phyloP scores from a whole-genome alignment of 2,329 filamentous ascomycete species.

The Arthrobotrys megalospora region DNA sequence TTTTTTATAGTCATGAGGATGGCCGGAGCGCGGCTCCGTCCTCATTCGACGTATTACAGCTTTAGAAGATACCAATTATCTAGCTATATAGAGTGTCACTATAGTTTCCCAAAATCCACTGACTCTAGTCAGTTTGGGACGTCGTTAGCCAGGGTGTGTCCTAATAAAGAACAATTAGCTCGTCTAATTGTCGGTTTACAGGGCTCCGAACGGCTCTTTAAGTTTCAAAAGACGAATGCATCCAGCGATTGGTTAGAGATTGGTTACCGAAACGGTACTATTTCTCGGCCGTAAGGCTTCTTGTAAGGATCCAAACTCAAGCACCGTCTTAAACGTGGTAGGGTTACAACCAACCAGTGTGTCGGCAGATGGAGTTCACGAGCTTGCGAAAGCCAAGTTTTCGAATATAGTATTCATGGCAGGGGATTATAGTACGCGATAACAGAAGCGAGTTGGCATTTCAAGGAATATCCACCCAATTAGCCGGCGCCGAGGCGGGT shows the following conservation, averaged over 20 bases:
- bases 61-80: no score
- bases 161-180: not conserved
- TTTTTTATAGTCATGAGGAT: no score
- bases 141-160: no score
- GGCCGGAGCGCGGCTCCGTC: no score
- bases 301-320: not conserved
- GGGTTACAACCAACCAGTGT: not conserved
- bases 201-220: not conserved
- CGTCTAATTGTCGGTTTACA: not conserved
- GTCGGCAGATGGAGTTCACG: not conserved
- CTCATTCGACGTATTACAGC: no score
- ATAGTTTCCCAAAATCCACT: no score
- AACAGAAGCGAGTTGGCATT: slow-evolving; percentile 11
- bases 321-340: not conserved
- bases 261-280: not conserved
- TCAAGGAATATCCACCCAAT: slow-evolving; percentile 9
- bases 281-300: not conserved
- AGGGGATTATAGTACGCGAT: slow-evolving; percentile 1
- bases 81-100: no score
- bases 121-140: no score
- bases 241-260: not conserved
- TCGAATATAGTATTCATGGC: not conserved
- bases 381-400: not conserved
- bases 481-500: slow-evolving; percentile 50
- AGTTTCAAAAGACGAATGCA: not conserved